Evolutionary conservation across 257 asterid genomes (phyloP), one percentile per base, ranked within the genome.

Genomic region (Linaria vulgaris): DNA sequence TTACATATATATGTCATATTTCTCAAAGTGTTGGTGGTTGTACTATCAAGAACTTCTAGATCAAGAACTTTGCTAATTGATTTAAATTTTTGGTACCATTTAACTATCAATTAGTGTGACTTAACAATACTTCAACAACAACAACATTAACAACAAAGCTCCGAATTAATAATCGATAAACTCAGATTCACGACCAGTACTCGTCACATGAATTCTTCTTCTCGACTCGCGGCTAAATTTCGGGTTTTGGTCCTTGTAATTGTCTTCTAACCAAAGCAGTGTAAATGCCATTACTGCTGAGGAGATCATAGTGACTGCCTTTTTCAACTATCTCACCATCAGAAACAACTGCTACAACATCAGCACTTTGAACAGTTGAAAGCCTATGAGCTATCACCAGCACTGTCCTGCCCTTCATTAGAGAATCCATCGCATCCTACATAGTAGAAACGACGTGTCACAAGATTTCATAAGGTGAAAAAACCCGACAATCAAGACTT

Each of bases 371-470:
- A 11, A 90, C 97, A 0, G 96, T 87, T 4, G 97, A 90, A 55
- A 89, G 94, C 82, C 97, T 79, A 30, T 89, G 95, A 13, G 97
- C 97, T 67, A 89, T 89, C 17, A 89, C 97, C 17, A 89, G 80
- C 68, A 89, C 97, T 0, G 95, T 87, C 72, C 97, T 77, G 12
- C 94, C 95, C 74, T 78, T 76, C 95, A 89, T 87, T 21, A 89
- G 79, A 9, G 95, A 89, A 70, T 90, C 96, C 95, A 90, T 90
- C 14, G 97, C 97, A 63, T 90, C 95, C 91, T 89, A 46, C 65
- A 51, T 14, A 9, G 70, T 16, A 8, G 48, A 41, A 51, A 22
- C 41, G 37, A 22, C 12, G 13, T 10, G 1, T 22, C 46, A 22
- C 13, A 21, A 58, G 12, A 7, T 5, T 6, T 10, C 30, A 50